These are phyloP conservation scores for Phaeosphaeriaceae sp. DNA, from an alignment of 2,329 filamentous ascomycete genomes.

Conservation along the genomic window DNA sequence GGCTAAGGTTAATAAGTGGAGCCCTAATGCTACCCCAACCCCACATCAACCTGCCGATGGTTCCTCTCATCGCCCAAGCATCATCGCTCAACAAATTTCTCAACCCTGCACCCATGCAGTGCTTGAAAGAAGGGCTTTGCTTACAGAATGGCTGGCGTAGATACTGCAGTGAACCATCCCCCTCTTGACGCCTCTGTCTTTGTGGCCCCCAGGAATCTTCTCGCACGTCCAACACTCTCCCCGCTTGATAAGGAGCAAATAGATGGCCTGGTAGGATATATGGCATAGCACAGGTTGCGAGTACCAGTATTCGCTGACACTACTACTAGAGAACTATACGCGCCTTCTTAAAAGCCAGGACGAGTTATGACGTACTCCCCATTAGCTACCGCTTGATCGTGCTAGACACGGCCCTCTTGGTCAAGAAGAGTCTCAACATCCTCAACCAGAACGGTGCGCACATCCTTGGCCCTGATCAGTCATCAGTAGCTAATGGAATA, in stretches of 20 bases:
- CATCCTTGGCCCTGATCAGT: background rate
- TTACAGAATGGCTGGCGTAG: slow-evolving; percentile 48
- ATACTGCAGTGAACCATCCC: slow-evolving; percentile 28
- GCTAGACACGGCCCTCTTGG: slow-evolving; percentile 91
- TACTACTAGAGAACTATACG: slow-evolving; percentile 75
- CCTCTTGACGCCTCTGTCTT: slow-evolving; percentile 30
- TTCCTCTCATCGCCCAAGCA: too few relatives aligned
- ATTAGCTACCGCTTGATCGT: slow-evolving; percentile 95
- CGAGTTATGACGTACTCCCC: slow-evolving; percentile 96
- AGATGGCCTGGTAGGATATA: slow-evolving; percentile 72
- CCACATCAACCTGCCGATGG: slow-evolving; percentile 5
- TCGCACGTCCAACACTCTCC: slow-evolving; percentile 54
- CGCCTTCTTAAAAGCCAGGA: slow-evolving; percentile 94
- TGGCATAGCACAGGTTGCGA: background rate
- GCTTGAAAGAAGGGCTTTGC: slow-evolving; percentile 39
- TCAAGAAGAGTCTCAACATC: slow-evolving; percentile 96
- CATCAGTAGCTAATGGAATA: slow-evolving; percentile 16
- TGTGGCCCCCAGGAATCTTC: slow-evolving; percentile 29
- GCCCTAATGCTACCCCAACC: background rate
- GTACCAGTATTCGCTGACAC: slow-evolving; percentile 17
- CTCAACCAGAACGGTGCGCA: slow-evolving; percentile 87
- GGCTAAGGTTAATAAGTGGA: background rate
- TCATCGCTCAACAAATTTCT: slow-evolving; percentile 6
- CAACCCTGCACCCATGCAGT: slow-evolving; percentile 45
- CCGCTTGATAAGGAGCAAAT: slow-evolving; percentile 77